Conservation (phyloP, 2,329 filamentous ascomycete species). For the Periconia digitata region DNA sequence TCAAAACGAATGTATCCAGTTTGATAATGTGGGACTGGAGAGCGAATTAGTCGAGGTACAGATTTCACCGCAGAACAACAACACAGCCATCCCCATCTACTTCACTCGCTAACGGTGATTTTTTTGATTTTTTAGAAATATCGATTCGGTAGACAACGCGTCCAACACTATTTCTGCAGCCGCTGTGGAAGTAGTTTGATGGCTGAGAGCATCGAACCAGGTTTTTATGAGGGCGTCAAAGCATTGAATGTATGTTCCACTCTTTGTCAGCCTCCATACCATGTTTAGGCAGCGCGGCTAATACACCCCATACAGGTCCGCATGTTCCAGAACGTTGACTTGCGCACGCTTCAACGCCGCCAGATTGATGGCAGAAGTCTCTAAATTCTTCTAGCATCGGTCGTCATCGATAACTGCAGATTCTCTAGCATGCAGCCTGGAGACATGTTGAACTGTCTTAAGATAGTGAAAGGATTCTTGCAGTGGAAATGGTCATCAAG, state of each 20-base stretch:
- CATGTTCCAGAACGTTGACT: slow-evolving; percentile 32
- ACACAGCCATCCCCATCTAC: neutral
- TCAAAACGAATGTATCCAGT: slow-evolving; percentile 24
- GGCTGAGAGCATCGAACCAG: slow-evolving; percentile 27
- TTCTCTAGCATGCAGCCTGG: too few species aligned
- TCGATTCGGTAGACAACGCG: slow-evolving; percentile 25
- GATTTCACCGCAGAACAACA: neutral
- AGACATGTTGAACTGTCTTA: too few species aligned
- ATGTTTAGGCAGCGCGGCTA: neutral
- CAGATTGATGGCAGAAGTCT: slow-evolving; percentile 24
- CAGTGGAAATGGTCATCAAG: too few species aligned
- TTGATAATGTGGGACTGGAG: slow-evolving; percentile 18
- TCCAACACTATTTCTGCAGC: slow-evolving; percentile 36
- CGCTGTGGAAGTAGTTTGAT: slow-evolving; percentile 31
- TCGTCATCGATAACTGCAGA: neutral
- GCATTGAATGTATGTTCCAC: slow-evolving; percentile 28
- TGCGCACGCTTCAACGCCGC: slow-evolving; percentile 19
- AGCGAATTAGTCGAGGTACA: slow-evolving; percentile 4
- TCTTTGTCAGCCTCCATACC: neutral
- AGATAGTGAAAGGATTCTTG: too few species aligned
- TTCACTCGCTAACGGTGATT: neutral
- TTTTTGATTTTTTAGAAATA: slow-evolving; percentile 17
- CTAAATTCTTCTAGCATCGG: neutral
- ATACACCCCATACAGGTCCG: slow-evolving; percentile 13
- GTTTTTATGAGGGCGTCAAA: slow-evolving; percentile 30